These are phyloP conservation scores for Gloeopeniophorella convolvens DNA, from an alignment of 768 basidiomycete species.

Conservation along the genomic window DNA sequence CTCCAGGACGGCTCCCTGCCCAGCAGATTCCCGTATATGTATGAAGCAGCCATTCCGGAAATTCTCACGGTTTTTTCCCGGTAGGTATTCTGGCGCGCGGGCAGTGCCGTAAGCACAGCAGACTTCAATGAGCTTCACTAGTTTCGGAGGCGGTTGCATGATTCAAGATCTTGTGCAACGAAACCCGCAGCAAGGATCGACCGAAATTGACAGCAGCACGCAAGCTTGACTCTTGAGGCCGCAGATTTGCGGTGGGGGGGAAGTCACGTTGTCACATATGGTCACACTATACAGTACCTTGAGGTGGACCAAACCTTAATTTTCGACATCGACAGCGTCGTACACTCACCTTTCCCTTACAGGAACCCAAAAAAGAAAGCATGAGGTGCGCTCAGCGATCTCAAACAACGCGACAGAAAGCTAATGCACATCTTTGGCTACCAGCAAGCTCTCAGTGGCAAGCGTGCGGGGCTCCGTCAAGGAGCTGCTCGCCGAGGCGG, in stretches of 20 bases:
- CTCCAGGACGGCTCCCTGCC: too few relatives aligned
- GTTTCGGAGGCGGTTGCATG: too few relatives aligned
- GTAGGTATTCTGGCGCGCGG: too few relatives aligned
- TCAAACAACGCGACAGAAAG: background rate
- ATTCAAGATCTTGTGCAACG: too few relatives aligned
- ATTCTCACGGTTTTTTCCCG: too few relatives aligned
- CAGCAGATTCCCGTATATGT: too few relatives aligned
- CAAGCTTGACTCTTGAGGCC: too few relatives aligned
- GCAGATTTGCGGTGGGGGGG: background rate
- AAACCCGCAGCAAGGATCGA: too few relatives aligned
- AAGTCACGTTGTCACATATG: background rate
- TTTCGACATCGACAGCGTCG: slow-evolving; percentile 6
- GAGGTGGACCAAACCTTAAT: slow-evolving; percentile 7
- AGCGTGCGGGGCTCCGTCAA: slow-evolving; percentile 99
- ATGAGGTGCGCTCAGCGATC: slow-evolving; percentile 18
- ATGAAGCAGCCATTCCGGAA: too few relatives aligned
- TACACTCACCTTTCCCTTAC: background rate
- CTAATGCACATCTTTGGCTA: background rate
- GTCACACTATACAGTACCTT: slow-evolving; percentile 19
- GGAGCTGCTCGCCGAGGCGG: slow-evolving; percentile 79
- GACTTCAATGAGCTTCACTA: too few relatives aligned
- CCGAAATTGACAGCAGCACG: too few relatives aligned
- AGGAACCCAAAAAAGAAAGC: slow-evolving; percentile 11
- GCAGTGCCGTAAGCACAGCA: too few relatives aligned
- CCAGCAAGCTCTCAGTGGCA: slow-evolving; percentile 92